Evolutionary conservation across 106 monocot species (phyloP).

Genomic region (Hemerocallis citrina): DNA sequence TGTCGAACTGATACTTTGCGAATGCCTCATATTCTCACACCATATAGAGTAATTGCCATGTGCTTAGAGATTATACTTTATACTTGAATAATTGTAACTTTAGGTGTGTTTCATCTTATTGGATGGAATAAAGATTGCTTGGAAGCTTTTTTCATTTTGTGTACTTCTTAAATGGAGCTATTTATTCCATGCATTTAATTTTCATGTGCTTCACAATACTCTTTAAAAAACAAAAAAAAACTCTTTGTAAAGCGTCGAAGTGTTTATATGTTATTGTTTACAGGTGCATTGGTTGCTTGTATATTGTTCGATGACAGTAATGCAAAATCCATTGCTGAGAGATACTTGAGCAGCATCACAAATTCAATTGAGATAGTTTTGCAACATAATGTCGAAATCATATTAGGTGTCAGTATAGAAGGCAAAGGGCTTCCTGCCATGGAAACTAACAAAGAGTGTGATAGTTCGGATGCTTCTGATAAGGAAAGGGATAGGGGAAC

Average conservation of each 20-base stretch:
- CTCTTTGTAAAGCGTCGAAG: background rate
- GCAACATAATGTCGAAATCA: constrained; percentile 47
- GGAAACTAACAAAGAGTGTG: background rate
- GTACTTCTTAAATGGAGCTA: no score
- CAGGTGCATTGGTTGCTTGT: constrained; percentile 52
- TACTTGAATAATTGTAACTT: no score
- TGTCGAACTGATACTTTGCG: no score
- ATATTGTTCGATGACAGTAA: constrained; percentile 53
- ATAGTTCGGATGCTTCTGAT: background rate
- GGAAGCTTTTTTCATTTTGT: no score
- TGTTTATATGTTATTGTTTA: constrained; percentile 1
- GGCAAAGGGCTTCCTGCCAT: background rate
- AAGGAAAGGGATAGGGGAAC: background rate
- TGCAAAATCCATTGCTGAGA: constrained; percentile 58
- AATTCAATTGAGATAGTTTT: constrained; percentile 79
- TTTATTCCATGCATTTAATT: no score
- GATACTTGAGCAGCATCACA: constrained; percentile 76
- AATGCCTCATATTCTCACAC: no score
- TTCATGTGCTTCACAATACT: no score
- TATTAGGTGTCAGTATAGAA: constrained; percentile 25
- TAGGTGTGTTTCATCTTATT: no score
- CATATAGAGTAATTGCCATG: no score
- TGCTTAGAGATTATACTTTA: no score
- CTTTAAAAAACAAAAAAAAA: no score
- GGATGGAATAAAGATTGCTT: no score